phyloP scores from a whole-genome alignment of 2,329 filamentous ascomycete genomes.

The Biscogniauxia mediterranea region DNA sequence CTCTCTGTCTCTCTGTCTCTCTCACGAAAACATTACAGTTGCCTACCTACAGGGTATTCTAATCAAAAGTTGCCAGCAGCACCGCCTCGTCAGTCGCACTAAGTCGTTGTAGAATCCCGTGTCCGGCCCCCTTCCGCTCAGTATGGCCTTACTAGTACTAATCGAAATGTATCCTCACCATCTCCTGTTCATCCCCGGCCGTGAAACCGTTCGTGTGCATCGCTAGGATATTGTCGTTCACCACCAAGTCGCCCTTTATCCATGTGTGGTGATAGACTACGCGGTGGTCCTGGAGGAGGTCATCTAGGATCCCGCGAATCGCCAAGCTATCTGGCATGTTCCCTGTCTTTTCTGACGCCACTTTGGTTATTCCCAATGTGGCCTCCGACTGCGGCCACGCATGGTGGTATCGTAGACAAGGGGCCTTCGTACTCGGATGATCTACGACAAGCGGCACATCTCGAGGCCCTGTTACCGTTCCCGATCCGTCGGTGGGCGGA shows the following conservation, averaged over 20 bases:
- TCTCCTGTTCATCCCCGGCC: neutral
- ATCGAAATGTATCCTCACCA: slow-evolving; percentile 2
- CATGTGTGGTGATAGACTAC: slow-evolving; percentile 1
- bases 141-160: neutral
- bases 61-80: neutral
- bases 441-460: slow-evolving; percentile 1
- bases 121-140: too few relatives aligned
- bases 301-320: neutral
- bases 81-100: too few relatives aligned
- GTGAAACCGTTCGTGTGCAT: slow-evolving; percentile 2
- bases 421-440: neutral
- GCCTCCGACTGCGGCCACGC: neutral
- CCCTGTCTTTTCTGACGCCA: neutral
- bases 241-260: slow-evolving; percentile 1
- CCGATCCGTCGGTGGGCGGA: slow-evolving; percentile 10
- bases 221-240: neutral
- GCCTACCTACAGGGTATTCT: neutral
- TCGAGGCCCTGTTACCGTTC: neutral
- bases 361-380: neutral
- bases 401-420: neutral
- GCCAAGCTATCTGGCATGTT: neutral
- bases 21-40: too few relatives aligned
- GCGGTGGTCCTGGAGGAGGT: neutral
- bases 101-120: too few relatives aligned
- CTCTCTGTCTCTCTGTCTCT: too few relatives aligned